These are phyloP conservation scores for Rhododendron mucronatum DNA, from an alignment of 148 eudicot genomes.

Conservation along the genomic window DNA sequence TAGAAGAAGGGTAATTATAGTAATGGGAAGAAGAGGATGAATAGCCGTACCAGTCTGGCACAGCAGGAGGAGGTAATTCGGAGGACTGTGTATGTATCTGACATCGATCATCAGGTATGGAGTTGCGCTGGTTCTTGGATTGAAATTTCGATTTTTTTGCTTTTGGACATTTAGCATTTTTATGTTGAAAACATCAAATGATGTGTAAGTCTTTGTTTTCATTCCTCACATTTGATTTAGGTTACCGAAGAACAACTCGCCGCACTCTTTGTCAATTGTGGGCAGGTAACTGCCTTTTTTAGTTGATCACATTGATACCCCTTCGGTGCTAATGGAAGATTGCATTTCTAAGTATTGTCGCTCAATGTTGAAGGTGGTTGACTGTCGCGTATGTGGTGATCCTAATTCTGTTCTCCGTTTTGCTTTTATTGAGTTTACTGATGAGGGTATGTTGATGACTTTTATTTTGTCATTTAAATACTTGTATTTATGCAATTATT, in stretches of 20 bases:
- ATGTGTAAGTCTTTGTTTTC: neutral
- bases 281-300: conserved; percentile 45
- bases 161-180: neutral
- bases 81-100: conserved; percentile 94
- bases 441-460: conserved; percentile 45
- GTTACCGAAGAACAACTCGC: conserved; percentile 84
- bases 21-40: conserved; percentile 71
- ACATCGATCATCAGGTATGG: conserved; percentile 88
- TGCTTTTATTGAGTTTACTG: conserved; percentile 75
- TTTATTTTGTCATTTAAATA: neutral
- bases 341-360: conserved; percentile 7
- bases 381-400: conserved; percentile 81
- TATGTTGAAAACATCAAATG: neutral
- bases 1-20: conserved; percentile 53
- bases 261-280: conserved; percentile 55
- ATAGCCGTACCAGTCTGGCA: conserved; percentile 73
- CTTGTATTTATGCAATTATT: neutral
- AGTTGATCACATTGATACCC: neutral
- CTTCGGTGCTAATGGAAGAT: neutral
- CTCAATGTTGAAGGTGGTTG: conserved; percentile 52
- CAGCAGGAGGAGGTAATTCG: conserved; percentile 80
- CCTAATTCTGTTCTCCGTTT: conserved; percentile 78
- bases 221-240: conserved; percentile 20
- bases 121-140: neutral
- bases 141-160: neutral